Percentiles rank a stretch among this genome's conserved stretches.
Conservation (phyloP, 1,284 basidiomycete genomes). For the Gymnopus androsaceus region DNA sequence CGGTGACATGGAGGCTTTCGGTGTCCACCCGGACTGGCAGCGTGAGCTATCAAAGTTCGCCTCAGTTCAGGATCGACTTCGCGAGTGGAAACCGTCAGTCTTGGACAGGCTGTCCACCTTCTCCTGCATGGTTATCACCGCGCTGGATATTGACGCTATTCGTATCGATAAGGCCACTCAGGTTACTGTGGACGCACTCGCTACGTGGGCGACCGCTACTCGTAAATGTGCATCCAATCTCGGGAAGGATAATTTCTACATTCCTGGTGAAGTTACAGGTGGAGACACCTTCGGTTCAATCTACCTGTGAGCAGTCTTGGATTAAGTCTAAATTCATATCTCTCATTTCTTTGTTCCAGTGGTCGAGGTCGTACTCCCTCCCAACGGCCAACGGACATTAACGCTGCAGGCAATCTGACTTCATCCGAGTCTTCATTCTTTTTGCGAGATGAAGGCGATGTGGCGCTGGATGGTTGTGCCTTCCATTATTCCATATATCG, state of each 20-base stretch:
- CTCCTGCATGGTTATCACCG: constrained; percentile 81
- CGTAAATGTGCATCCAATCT: constrained; percentile 70
- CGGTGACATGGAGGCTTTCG: constrained; percentile 94
- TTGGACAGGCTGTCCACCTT: constrained; percentile 70
- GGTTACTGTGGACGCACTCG: constrained; percentile 79
- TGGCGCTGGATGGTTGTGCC: constrained; percentile 75
- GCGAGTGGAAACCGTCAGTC: constrained; percentile 65
- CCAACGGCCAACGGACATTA: constrained; percentile 64
- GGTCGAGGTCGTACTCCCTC: constrained; percentile 84
- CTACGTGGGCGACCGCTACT: constrained; percentile 73
- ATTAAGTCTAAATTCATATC: not conserved
- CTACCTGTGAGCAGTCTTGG: constrained; percentile 64
- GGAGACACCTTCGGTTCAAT: constrained; percentile 87
- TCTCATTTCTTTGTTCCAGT: constrained; percentile 34
- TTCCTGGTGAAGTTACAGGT: constrained; percentile 92
- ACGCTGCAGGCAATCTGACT: constrained; percentile 69
- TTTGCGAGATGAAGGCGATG: constrained; percentile 63
- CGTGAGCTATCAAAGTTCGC: constrained; percentile 93
- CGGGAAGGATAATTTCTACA: constrained; percentile 85
- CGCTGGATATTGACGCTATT: constrained; percentile 88
- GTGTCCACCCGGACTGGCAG: constrained; percentile 92
- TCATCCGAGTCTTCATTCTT: constrained; percentile 70
- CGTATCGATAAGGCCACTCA: constrained; percentile 94
- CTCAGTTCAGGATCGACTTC: constrained; percentile 89
- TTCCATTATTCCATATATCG: constrained; percentile 95